Conservation (phyloP, 2,329 filamentous ascomycete genomes). For the Teratosphaeria pseudoeucalypti region DNA sequence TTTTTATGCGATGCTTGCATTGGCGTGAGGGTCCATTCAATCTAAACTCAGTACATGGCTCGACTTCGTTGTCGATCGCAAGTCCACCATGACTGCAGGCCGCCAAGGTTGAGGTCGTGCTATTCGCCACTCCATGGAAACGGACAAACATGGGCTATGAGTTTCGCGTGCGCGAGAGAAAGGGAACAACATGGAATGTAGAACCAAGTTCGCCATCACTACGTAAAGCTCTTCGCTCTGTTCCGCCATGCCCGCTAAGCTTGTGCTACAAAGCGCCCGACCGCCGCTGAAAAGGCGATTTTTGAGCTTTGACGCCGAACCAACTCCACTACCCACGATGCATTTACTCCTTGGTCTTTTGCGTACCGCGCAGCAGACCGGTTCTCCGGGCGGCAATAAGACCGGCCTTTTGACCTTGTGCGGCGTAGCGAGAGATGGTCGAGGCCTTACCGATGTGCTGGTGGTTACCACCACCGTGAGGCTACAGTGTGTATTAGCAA, state of each 20-base stretch:
- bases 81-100: too few species aligned
- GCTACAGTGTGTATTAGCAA: constrained; percentile 26
- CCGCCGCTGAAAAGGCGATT: constrained; percentile 12
- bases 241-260: constrained; percentile 7
- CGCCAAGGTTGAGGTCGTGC: too few species aligned
- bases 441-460: constrained; percentile 99
- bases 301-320: constrained; percentile 17
- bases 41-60: too few species aligned
- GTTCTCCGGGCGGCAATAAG: constrained; percentile 99
- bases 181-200: not conserved
- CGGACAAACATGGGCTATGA: not conserved
- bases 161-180: not conserved
- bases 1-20: too few species aligned
- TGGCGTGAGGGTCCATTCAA: too few species aligned
- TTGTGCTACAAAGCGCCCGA: constrained; percentile 14
- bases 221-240: not conserved
- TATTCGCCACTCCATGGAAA: too few species aligned
- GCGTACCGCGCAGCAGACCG: constrained; percentile 99
- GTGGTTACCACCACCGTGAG: constrained; percentile 79
- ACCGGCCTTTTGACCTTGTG: constrained; percentile 99
- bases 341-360: constrained; percentile 87
- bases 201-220: not conserved
- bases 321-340: constrained; percentile 21
- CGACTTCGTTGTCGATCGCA: too few species aligned
- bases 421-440: constrained; percentile 96